Percentiles rank a stretch among this genome's conserved stretches.
phyloP scores from a whole-genome alignment of 345 rosid genomes.

The Lepidium aucheri region DNA sequence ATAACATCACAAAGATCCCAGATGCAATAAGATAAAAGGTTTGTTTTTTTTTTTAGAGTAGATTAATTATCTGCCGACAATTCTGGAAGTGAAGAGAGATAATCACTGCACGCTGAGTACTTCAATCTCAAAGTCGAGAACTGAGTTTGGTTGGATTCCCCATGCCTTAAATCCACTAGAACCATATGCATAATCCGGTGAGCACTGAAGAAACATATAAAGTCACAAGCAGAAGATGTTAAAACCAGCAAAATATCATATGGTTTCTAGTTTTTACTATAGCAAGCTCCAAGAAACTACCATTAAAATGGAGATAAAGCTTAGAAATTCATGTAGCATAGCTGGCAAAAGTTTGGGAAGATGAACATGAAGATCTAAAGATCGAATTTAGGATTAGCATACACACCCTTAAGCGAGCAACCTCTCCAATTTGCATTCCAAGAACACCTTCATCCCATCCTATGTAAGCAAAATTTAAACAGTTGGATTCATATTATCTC shows the following conservation, averaged over 20 bases:
- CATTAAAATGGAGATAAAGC: not conserved
- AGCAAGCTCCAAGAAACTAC: not conserved
- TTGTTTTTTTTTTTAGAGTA: not conserved
- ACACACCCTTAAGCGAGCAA: conserved; percentile 83
- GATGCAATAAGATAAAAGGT: not conserved
- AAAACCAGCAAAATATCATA: not conserved
- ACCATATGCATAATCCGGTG: conserved; percentile 94
- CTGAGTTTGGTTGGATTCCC: conserved; percentile 88
- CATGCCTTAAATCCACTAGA: conserved; percentile 68
- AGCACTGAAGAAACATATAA: conserved; percentile 49
- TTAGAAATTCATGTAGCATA: too few species aligned
- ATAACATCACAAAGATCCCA: conserved; percentile 1
- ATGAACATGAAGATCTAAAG: not conserved
- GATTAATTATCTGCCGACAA: not conserved
- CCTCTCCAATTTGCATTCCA: conserved; percentile 94
- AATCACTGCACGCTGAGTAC: conserved; percentile 50
- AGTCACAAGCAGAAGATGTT: not conserved
- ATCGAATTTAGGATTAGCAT: not conserved
- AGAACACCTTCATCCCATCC: conserved; percentile 99
- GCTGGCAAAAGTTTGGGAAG: not conserved
- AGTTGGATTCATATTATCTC: not conserved
- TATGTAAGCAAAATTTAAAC: conserved; percentile 17
- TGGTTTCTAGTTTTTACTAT: not conserved
- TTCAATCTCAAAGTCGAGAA: conserved; percentile 83
- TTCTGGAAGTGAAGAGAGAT: not conserved